Evolutionary conservation across 2,329 filamentous ascomycete genomes (phyloP).

Genomic region (Cladosporium sp.): DNA sequence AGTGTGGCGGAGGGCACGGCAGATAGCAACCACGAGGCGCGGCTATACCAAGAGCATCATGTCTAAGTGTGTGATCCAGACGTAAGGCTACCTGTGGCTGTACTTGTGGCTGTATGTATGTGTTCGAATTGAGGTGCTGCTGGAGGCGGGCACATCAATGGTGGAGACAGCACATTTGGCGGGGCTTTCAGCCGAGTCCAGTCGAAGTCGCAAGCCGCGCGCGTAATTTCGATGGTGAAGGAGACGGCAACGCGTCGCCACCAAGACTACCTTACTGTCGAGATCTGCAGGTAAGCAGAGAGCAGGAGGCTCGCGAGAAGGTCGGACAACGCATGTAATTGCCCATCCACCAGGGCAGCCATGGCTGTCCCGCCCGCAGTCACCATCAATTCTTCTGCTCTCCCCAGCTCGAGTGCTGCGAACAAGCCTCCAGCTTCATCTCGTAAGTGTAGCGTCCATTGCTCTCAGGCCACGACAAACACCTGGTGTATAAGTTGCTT

Average conservation of each 20-base stretch:
- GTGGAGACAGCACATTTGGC: background rate
- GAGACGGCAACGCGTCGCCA: slow-evolving; percentile 1
- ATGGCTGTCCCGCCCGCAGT: slow-evolving; percentile 17
- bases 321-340: background rate
- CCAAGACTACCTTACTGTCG: background rate
- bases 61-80: too few species aligned
- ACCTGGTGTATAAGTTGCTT: too few species aligned
- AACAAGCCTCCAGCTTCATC: slow-evolving; percentile 30
- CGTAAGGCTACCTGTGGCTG: too few species aligned
- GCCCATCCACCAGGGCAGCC: slow-evolving; percentile 5
- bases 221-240: background rate
- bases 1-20: too few species aligned
- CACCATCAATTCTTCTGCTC: slow-evolving; percentile 11
- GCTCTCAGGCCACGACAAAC: too few species aligned
- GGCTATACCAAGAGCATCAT: too few species aligned
- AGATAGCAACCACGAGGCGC: too few species aligned
- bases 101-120: background rate
- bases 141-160: background rate
- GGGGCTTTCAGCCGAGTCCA: background rate
- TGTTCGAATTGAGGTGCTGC: background rate
- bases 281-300: too few species aligned
- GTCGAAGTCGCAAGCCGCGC: background rate
- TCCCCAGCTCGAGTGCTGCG: slow-evolving; percentile 14
- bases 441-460: too few species aligned
- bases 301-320: background rate